Conservation (phyloP, 2,329 filamentous ascomycete species). For the Endocalyx cinctus region DNA sequence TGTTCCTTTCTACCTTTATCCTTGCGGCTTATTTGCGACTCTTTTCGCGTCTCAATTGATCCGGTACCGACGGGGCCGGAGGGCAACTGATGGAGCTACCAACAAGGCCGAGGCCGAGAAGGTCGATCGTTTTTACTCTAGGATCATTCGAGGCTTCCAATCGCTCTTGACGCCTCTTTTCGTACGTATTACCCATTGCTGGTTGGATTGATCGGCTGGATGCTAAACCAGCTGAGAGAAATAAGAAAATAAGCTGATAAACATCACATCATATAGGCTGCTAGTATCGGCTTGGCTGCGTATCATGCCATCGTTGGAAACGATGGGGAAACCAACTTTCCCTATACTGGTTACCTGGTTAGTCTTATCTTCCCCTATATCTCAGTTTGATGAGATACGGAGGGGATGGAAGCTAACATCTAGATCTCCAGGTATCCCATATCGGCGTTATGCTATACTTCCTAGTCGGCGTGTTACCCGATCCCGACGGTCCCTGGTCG, state of each 20-base stretch:
- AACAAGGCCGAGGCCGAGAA: slow-evolving; percentile 26
- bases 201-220: not conserved
- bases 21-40: slow-evolving; percentile 32
- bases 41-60: slow-evolving; percentile 32
- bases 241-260: not conserved
- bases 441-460: slow-evolving; percentile 38
- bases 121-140: slow-evolving; percentile 25
- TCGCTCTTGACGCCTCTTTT: slow-evolving; percentile 27
- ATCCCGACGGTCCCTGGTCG: slow-evolving; percentile 40
- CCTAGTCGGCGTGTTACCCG: slow-evolving; percentile 36
- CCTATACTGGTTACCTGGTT: slow-evolving; percentile 37
- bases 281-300: slow-evolving; percentile 28
- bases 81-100: slow-evolving; percentile 16
- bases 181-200: slow-evolving; percentile 8
- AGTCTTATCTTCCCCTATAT: slow-evolving; percentile 5
- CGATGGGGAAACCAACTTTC: slow-evolving; percentile 25
- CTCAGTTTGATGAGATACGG: not conserved
- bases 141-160: slow-evolving; percentile 32
- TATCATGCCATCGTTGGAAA: slow-evolving; percentile 27
- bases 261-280: slow-evolving; percentile 17
- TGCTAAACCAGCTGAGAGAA: not conserved
- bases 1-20: slow-evolving; percentile 37
- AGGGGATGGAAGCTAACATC: too few species aligned
- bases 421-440: slow-evolving; percentile 29
- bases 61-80: slow-evolving; percentile 30